A percentile compares a stretch with the other conserved stretches of the same genome.
Conservation (phyloP, 345 rosid species). For the Eucalyptus guilfoylei region DNA sequence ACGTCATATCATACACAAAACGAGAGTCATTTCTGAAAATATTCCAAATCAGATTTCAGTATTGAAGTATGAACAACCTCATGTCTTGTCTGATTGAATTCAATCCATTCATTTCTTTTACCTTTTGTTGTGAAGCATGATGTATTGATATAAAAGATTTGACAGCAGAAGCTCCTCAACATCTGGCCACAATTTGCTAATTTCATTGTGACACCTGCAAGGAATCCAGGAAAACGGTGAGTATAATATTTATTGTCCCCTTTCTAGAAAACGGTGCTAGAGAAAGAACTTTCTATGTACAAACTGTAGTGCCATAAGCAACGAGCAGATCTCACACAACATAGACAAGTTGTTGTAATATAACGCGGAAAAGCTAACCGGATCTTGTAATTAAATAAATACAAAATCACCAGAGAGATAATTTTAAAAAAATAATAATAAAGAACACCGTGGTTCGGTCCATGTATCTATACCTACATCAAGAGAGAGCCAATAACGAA, state of each 20-base stretch:
- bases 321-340: background rate
- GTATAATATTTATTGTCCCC: background rate
- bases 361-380: accelerated
- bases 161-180: background rate
- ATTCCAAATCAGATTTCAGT: background rate
- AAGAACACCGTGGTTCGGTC: accelerated
- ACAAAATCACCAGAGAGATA: too few species aligned
- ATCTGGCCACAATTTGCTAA: background rate
- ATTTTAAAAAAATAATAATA: too few species aligned
- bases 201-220: background rate
- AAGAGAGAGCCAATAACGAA: accelerated
- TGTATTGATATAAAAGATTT: background rate
- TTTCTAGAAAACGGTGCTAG: background rate
- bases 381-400: too few species aligned
- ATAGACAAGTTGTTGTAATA: background rate
- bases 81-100: background rate
- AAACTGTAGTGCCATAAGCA: background rate
- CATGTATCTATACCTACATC: accelerated
- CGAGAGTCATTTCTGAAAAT: background rate
- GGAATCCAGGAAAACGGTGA: background rate
- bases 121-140: background rate
- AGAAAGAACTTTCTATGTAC: background rate
- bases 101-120: background rate
- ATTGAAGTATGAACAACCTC: background rate
- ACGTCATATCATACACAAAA: background rate